Percentiles rank a stretch among this genome's conserved stretches.
Conservation (phyloP, 176 grass and related monocot genomes). For the Oryza meridionalis region DNA sequence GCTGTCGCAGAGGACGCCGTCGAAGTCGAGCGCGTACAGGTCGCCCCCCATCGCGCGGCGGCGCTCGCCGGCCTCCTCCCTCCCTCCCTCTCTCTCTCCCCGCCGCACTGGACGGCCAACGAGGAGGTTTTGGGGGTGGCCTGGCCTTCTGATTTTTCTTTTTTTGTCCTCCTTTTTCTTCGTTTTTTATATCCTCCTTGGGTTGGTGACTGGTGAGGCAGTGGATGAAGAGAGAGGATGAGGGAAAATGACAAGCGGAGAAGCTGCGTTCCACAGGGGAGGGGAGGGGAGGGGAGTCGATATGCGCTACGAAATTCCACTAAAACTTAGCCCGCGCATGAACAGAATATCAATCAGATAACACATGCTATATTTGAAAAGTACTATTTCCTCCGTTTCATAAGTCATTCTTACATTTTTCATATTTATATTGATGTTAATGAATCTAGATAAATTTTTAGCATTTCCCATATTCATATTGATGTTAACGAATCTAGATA, state of each 20-base stretch:
- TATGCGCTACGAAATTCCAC: not conserved
- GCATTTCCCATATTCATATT: no score
- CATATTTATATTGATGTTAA: no score
- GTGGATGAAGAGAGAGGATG: not conserved
- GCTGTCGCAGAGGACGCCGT: conserved; percentile 93
- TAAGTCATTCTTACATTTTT: no score
- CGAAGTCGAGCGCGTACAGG: conserved; percentile 90
- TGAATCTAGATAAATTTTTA: no score
- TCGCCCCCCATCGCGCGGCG: conserved; percentile 56
- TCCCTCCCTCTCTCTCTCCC: not conserved
- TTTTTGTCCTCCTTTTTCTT: not conserved
- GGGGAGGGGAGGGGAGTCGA: not conserved
- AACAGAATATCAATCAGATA: no score
- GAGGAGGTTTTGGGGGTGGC: not conserved
- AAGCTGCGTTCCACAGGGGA: not conserved
- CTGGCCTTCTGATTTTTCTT: not conserved
- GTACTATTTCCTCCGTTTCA: no score
- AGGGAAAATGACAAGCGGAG: not conserved
- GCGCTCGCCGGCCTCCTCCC: not conserved
- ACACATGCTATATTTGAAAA: no score
- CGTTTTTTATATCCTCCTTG: not conserved
- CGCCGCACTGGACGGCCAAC: not conserved
- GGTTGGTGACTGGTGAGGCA: not conserved
- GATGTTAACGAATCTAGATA: no score
- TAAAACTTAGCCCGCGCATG: no score